Conservation (phyloP, 345 rosid genomes). For the Eucalyptus grandis region DNA sequence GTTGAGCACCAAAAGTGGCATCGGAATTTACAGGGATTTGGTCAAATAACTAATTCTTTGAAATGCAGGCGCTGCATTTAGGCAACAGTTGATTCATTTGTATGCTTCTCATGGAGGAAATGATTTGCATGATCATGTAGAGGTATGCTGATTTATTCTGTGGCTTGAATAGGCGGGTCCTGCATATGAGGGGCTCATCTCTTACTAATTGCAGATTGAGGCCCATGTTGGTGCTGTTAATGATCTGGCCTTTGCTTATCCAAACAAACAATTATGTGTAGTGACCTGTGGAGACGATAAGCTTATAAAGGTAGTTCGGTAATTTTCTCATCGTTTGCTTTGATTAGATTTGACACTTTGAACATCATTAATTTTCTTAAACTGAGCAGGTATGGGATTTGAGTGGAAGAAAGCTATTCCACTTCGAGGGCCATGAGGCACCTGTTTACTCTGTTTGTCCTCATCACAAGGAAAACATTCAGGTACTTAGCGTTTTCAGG, state of each 20-base stretch:
- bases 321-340: not conserved
- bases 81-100: constrained; percentile 15
- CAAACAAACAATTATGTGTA: constrained; percentile 66
- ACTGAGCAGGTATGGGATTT: constrained; percentile 81
- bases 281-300: constrained; percentile 94
- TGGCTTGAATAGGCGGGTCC: not conserved
- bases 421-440: constrained; percentile 85
- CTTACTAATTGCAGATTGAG: constrained; percentile 44
- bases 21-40: not conserved
- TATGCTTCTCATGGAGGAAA: constrained; percentile 11
- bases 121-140: constrained; percentile 7
- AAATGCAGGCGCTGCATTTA: constrained; percentile 17
- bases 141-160: constrained; percentile 1
- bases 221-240: constrained; percentile 83
- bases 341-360: not conserved
- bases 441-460: constrained; percentile 84
- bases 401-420: constrained; percentile 40
- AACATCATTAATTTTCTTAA: constrained; percentile 2
- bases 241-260: constrained; percentile 84
- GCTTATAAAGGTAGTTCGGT: constrained; percentile 48
- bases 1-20: not conserved
- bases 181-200: not conserved
- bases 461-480: constrained; percentile 81
- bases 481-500: constrained; percentile 23
- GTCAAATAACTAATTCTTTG: not conserved